A percentile compares a stretch with the other conserved stretches of the same genome.
Conservation (phyloP, 2,329 filamentous ascomycete genomes). For the Scortechinia acanthostroma region DNA sequence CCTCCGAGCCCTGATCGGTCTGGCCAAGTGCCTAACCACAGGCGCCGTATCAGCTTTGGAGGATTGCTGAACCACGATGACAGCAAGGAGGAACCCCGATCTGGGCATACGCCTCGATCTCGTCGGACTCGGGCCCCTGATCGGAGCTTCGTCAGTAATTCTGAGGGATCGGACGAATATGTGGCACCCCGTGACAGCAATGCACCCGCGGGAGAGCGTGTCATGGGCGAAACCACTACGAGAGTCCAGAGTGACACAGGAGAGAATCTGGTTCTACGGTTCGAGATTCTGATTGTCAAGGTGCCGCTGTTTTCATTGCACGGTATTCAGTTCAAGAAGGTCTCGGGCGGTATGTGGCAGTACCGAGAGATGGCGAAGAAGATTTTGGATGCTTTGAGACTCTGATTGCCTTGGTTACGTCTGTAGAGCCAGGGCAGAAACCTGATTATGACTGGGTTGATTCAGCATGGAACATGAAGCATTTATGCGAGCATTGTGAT, state of each 20-base stretch:
- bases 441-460: no score
- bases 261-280: slow-evolving; percentile 75
- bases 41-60: slow-evolving; percentile 77
- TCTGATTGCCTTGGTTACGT: slow-evolving; percentile 52
- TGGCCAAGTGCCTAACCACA: slow-evolving; percentile 48
- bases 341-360: slow-evolving; percentile 92
- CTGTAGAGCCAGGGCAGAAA: background rate
- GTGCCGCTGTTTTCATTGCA: slow-evolving; percentile 87
- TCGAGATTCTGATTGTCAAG: slow-evolving; percentile 97
- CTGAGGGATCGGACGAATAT: slow-evolving; percentile 72
- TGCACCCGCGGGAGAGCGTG: slow-evolving; percentile 40
- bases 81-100: slow-evolving; percentile 23
- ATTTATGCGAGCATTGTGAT: background rate
- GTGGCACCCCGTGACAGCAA: slow-evolving; percentile 51
- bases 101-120: slow-evolving; percentile 21
- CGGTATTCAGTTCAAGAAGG: slow-evolving; percentile 96
- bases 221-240: slow-evolving; percentile 81
- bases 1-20: slow-evolving; percentile 40
- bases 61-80: slow-evolving; percentile 29
- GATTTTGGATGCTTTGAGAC: slow-evolving; percentile 77
- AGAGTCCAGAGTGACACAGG: slow-evolving; percentile 87
- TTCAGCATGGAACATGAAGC: no score
- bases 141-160: slow-evolving; percentile 75
- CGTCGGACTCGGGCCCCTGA: slow-evolving; percentile 22
- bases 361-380: slow-evolving; percentile 98